Percentiles rank a stretch among this genome's conserved stretches.
These are phyloP conservation scores for Pythium rishiriense DNA, from an alignment of 352 stramenopile species.

Conservation along the genomic window DNA sequence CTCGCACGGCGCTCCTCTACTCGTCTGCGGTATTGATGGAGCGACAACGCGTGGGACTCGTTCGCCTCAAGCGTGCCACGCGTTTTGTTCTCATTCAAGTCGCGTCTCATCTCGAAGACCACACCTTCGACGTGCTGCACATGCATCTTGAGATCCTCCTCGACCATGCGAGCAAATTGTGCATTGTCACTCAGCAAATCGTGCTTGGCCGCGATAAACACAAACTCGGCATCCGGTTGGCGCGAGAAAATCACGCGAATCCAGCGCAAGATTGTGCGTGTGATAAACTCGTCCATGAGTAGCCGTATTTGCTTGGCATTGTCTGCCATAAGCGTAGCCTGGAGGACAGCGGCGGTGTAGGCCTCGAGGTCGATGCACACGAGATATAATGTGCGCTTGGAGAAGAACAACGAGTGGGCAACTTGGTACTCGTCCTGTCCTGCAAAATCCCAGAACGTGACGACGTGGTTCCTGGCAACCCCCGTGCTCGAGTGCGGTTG, in stretches of 20 bases:
- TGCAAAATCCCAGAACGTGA: slow-evolving; percentile 26
- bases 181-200: neutral
- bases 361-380: slow-evolving; percentile 16
- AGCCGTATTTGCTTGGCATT: neutral
- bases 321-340: neutral
- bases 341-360: neutral
- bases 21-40: neutral
- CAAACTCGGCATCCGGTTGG: slow-evolving; percentile 22
- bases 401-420: slow-evolving; percentile 23
- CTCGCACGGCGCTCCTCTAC: neutral
- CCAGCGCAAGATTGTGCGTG: slow-evolving; percentile 2
- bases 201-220: slow-evolving; percentile 16
- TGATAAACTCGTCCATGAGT: slow-evolving; percentile 14
- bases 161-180: too few relatives aligned
- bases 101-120: too few relatives aligned
- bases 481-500: neutral
- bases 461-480: neutral
- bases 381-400: slow-evolving; percentile 11
- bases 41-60: neutral
- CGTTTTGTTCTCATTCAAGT: too few relatives aligned
- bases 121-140: too few relatives aligned
- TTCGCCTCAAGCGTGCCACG: too few relatives aligned
- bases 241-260: slow-evolving; percentile 13
- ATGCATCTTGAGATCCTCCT: too few relatives aligned
- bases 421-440: slow-evolving; percentile 14